A percentile compares a stretch with the other conserved stretches of the same genome.
phyloP scores from a whole-genome alignment of 176 grass and related monocot species.

The Bolboschoenus planiculmis region DNA sequence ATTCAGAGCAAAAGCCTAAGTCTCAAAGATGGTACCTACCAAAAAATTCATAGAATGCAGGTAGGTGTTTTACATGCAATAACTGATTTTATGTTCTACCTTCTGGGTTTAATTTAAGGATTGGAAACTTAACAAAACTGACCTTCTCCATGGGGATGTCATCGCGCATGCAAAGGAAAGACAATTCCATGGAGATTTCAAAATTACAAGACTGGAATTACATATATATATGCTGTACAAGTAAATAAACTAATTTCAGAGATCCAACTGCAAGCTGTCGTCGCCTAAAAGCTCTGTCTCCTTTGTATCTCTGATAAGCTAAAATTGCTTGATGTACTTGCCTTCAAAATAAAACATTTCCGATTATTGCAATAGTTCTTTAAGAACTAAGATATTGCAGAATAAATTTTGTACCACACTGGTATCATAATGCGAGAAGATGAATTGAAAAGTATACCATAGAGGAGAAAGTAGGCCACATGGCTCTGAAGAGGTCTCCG shows the following conservation, averaged over 20 bases:
- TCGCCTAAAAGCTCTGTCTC: neutral
- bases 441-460: neutral
- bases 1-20: neutral
- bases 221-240: conserved; percentile 21
- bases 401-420: neutral
- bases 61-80: neutral
- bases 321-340: conserved; percentile 5
- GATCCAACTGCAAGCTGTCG: neutral
- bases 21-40: neutral
- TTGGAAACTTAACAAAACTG: neutral
- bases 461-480: conserved; percentile 4
- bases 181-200: conserved; percentile 2
- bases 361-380: neutral
- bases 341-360: conserved; percentile 7
- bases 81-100: neutral
- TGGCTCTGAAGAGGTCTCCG: conserved; percentile 3
- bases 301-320: conserved; percentile 5
- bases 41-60: neutral
- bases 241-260: conserved; percentile 18
- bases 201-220: conserved; percentile 10
- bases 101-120: neutral
- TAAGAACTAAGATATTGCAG: neutral
- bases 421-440: neutral
- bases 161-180: neutral
- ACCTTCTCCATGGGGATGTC: conserved; percentile 18